These are phyloP conservation scores for Candida anglica DNA, from an alignment of 805 yeast species.

Conservation along the genomic window DNA sequence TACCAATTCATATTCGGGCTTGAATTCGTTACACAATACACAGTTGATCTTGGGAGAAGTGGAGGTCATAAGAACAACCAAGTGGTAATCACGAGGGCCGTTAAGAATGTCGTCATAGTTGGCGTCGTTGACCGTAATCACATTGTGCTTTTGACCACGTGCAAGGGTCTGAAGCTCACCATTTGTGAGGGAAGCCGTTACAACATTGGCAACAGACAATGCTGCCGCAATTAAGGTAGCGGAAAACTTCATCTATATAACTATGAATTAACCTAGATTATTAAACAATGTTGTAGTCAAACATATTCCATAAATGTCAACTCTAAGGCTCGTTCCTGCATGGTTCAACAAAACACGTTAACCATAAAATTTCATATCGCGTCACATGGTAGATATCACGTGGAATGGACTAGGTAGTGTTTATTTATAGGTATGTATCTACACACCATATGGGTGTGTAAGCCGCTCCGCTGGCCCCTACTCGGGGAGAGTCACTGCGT, in stretches of 20 bases:
- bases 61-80: conserved; percentile 71
- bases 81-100: conserved; percentile 66
- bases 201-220: conserved; percentile 6
- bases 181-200: conserved; percentile 18
- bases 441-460: too few relatives aligned
- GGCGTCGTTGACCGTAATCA: conserved; percentile 45
- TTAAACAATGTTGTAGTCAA: too few relatives aligned
- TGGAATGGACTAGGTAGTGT: too few relatives aligned
- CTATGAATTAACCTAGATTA: too few relatives aligned
- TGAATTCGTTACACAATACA: conserved; percentile 63
- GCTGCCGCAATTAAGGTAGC: background rate
- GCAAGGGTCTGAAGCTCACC: conserved; percentile 17
- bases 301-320: too few relatives aligned
- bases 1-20: conserved; percentile 58
- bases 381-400: too few relatives aligned
- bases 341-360: too few relatives aligned
- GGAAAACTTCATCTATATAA: too few relatives aligned
- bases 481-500: too few relatives aligned
- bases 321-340: too few relatives aligned
- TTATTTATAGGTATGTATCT: conserved; percentile 3
- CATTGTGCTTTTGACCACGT: conserved; percentile 12
- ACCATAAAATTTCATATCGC: too few relatives aligned
- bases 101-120: conserved; percentile 54
- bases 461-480: too few relatives aligned
- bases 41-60: conserved; percentile 73